Conservation (phyloP, 2,329 filamentous ascomycete species). For the Aspergillus ochraceoroseus region DNA sequence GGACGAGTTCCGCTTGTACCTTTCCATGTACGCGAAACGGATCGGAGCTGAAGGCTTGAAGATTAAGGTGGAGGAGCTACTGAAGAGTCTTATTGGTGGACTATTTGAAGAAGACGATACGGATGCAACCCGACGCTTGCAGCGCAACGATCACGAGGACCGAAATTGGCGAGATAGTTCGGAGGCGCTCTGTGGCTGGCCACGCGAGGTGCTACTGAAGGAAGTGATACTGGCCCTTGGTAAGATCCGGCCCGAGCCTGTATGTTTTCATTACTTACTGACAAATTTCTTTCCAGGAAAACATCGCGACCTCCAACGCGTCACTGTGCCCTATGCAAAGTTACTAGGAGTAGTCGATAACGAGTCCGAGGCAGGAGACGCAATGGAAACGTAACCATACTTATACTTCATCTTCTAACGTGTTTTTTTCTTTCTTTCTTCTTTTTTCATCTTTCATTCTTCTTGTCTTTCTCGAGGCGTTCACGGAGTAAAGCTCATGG, state of each 20-base stretch:
- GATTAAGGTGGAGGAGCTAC: slow-evolving; percentile 85
- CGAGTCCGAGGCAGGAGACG: slow-evolving; percentile 30
- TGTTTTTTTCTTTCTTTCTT: too few relatives aligned
- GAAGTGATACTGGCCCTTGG: slow-evolving; percentile 90
- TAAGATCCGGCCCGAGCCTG: slow-evolving; percentile 40
- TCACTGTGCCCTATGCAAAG: slow-evolving; percentile 91
- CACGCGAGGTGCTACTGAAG: slow-evolving; percentile 77
- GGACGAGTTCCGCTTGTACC: slow-evolving; percentile 88
- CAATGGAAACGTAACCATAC: slow-evolving; percentile 34
- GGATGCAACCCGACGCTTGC: slow-evolving; percentile 25
- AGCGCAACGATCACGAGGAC: slow-evolving; percentile 38
- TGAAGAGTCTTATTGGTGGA: slow-evolving; percentile 75
- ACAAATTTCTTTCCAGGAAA: slow-evolving; percentile 47
- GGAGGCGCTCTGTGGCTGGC: slow-evolving; percentile 82
- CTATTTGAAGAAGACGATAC: slow-evolving; percentile 55
- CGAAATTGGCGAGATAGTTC: slow-evolving; percentile 48
- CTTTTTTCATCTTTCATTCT: neutral
- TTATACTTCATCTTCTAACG: neutral
- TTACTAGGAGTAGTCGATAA: slow-evolving; percentile 57
- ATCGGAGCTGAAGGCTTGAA: slow-evolving; percentile 83
- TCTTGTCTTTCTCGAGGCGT: neutral
- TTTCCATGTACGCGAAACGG: slow-evolving; percentile 98
- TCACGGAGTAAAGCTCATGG: neutral
- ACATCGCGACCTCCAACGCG: slow-evolving; percentile 86
- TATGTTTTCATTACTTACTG: slow-evolving; percentile 3